Percentiles rank a stretch among this genome's conserved stretches.
These are phyloP conservation scores for Aspergillus ochraceus DNA, from an alignment of 2,329 filamentous ascomycete genomes.

Conservation along the genomic window DNA sequence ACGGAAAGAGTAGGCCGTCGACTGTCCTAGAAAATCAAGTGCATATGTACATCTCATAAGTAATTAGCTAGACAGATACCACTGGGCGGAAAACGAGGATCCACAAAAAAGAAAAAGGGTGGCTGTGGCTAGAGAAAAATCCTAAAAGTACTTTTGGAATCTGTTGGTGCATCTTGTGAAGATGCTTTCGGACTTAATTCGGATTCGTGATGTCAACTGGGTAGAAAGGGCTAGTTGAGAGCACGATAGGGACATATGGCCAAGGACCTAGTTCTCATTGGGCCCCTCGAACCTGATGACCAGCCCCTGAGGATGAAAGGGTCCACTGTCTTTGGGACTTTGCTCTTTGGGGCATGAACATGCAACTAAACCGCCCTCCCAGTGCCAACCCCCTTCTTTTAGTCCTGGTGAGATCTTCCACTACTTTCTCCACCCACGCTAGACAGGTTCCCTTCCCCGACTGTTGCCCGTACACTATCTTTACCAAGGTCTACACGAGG, in stretches of 20 bases:
- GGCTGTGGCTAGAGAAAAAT: background rate
- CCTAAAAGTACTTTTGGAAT: background rate
- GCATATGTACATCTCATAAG: background rate
- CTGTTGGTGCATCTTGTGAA: background rate
- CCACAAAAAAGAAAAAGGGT: background rate
- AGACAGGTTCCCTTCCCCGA: background rate
- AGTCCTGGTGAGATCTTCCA: background rate
- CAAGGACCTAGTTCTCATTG: background rate
- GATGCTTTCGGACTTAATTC: background rate
- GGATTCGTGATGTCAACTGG: background rate
- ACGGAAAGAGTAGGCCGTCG: constrained; percentile 9
- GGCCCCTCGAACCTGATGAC: background rate
- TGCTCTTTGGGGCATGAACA: background rate
- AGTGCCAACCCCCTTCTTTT: background rate
- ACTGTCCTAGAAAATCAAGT: background rate
- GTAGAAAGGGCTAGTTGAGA: background rate
- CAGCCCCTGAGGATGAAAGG: background rate
- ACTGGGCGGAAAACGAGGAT: background rate
- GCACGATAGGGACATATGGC: background rate
- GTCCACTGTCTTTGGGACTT: too few species aligned
- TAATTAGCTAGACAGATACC: background rate
- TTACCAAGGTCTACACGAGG: constrained; percentile 29
- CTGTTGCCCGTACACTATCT: constrained; percentile 6
- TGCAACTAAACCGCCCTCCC: background rate
- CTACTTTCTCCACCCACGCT: background rate